phyloP scores from a whole-genome alignment of 768 basidiomycete species.

The Mycena epipterygia region DNA sequence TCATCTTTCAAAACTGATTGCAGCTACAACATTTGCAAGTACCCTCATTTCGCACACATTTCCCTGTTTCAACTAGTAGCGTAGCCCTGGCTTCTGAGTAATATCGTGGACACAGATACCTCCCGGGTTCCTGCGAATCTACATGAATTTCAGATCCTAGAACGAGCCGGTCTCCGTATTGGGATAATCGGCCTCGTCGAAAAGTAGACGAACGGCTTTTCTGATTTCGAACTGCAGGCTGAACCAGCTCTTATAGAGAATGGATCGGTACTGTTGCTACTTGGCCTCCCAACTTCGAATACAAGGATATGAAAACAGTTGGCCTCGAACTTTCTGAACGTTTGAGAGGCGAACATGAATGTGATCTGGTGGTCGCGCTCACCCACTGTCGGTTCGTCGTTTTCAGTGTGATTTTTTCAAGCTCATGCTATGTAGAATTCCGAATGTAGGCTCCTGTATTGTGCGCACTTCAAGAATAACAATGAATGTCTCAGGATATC shows the following conservation, averaged over 20 bases:
- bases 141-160: conserved; percentile 73
- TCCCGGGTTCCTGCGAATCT: conserved; percentile 72
- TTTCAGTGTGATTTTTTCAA: neutral
- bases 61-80: neutral
- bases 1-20: conserved; percentile 75
- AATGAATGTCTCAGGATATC: conserved; percentile 67
- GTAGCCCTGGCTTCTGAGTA: conserved; percentile 92
- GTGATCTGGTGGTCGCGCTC: conserved; percentile 88
- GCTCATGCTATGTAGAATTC: conserved; percentile 51
- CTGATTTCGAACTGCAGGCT: neutral
- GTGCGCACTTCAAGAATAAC: neutral
- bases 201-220: conserved; percentile 58
- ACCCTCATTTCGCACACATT: conserved; percentile 41
- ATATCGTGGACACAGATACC: conserved; percentile 82
- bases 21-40: conserved; percentile 85
- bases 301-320: conserved; percentile 80
- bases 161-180: conserved; percentile 77
- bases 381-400: conserved; percentile 80
- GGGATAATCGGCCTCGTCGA: conserved; percentile 92
- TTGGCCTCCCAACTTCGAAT: conserved; percentile 87
- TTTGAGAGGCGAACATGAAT: conserved; percentile 78
- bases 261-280: conserved; percentile 92
- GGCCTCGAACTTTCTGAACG: conserved; percentile 79
- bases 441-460: conserved; percentile 54
- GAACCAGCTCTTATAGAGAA: conserved; percentile 62